Conservation (phyloP, 225 moss, liverwort and hornwort species). For the Marchantia paleacea region DNA sequence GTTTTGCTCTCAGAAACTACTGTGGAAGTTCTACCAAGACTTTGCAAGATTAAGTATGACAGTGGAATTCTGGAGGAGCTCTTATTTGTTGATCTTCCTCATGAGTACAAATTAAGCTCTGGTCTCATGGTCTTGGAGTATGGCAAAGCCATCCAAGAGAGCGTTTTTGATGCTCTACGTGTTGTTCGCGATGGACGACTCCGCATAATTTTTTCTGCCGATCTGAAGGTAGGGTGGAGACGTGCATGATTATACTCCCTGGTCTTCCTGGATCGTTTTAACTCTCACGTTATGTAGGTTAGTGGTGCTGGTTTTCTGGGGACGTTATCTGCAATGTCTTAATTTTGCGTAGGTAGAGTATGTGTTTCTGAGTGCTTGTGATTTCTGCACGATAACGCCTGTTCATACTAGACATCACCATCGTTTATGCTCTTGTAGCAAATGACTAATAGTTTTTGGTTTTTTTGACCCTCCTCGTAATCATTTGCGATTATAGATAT, state of each 20-base stretch:
- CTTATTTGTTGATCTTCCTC: conserved; percentile 85
- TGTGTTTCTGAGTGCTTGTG: no score
- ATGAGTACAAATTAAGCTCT: conserved; percentile 82
- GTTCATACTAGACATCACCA: no score
- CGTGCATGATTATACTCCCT: no score
- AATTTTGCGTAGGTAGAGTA: no score
- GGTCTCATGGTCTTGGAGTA: conserved; percentile 95
- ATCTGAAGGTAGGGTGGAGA: conserved; percentile 63
- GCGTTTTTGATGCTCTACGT: conserved; percentile 90
- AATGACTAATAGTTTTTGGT: neutral
- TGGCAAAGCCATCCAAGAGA: conserved; percentile 94
- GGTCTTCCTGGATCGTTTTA: no score
- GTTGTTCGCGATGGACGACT: conserved; percentile 95
- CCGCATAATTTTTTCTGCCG: conserved; percentile 87
- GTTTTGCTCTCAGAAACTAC: conserved; percentile 66
- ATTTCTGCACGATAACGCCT: no score
- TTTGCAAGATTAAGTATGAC: conserved; percentile 98
- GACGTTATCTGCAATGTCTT: no score
- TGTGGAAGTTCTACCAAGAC: conserved; percentile 90
- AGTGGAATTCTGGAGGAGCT: conserved; percentile 94
- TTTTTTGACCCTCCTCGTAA: neutral
- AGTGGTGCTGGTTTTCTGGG: no score
- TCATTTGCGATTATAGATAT: conserved; percentile 45
- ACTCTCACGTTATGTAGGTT: no score
- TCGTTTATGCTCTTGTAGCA: neutral